These are phyloP conservation scores for Metschnikowia continentalis DNA, from an alignment of 805 yeast genomes.

Conservation along the genomic window DNA sequence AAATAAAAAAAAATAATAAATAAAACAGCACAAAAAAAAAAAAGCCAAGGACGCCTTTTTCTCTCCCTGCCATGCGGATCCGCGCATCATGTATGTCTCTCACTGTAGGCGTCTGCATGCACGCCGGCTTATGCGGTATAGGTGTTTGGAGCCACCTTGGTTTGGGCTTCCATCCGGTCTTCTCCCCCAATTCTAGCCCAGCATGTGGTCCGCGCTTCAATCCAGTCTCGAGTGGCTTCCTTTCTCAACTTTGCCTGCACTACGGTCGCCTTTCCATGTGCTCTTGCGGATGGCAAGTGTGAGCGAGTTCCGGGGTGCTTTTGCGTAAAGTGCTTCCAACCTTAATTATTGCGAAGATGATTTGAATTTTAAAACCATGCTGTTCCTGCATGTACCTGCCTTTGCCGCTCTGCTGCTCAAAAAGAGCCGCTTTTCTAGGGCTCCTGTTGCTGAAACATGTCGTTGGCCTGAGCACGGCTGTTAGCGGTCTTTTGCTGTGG, in stretches of 20 bases:
- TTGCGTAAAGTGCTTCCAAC: background rate
- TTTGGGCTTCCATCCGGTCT: background rate
- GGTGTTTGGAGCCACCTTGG: background rate
- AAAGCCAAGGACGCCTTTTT: slow-evolving; percentile 1
- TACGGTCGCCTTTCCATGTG: background rate
- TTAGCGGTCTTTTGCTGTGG: no score
- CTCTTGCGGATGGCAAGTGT: background rate
- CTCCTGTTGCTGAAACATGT: background rate
- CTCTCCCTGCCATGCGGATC: slow-evolving; percentile 1
- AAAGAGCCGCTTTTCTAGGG: background rate
- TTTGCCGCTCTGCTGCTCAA: background rate
- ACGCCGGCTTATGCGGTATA: background rate
- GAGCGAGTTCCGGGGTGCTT: background rate
- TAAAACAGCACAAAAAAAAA: background rate
- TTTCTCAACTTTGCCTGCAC: background rate
- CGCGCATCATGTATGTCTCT: slow-evolving; percentile 4
- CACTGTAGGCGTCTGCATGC: background rate
- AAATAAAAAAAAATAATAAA: background rate
- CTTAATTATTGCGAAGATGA: background rate
- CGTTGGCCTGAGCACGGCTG: background rate
- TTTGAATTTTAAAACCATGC: background rate
- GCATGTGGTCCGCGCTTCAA: background rate
- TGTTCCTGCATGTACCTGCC: background rate
- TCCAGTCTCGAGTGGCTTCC: background rate
- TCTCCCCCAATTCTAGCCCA: background rate